Evolutionary conservation across 306 rosid species (phyloP).

Genomic region (Elaeagnus macrophylla): DNA sequence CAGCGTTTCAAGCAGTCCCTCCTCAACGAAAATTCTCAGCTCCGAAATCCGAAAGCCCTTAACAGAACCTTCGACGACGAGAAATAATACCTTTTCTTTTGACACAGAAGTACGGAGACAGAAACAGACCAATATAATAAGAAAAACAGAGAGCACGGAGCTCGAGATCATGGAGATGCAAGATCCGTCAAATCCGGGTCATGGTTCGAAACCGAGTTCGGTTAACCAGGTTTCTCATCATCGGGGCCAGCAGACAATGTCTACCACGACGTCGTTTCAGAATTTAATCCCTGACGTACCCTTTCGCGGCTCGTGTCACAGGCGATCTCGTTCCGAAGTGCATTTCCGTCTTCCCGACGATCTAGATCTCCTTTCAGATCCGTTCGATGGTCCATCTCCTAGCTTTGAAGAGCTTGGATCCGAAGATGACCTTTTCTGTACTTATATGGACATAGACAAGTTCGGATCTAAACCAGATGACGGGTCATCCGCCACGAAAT

Average conservation of each 20-base stretch:
- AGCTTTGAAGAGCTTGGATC: conserved; percentile 55
- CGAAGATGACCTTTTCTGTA: conserved; percentile 46
- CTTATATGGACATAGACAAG: conserved; percentile 61
- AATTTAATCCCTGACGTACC: conserved; percentile 16
- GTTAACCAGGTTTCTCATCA: conserved; percentile 14
- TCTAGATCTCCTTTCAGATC: conserved; percentile 54
- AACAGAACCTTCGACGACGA: too few relatives aligned
- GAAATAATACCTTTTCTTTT: not conserved
- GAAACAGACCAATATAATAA: too few relatives aligned
- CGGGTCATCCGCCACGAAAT: conserved; percentile 16
- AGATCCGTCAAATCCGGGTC: conserved; percentile 29
- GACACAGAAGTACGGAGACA: not conserved
- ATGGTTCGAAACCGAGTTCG: conserved; percentile 15
- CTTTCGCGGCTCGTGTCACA: conserved; percentile 46
- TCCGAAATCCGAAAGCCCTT: too few relatives aligned
- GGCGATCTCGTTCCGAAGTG: conserved; percentile 93
- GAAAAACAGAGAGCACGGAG: not conserved
- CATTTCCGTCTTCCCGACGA: conserved; percentile 76
- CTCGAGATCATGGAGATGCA: conserved; percentile 19
- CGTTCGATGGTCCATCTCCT: conserved; percentile 50
- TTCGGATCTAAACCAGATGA: conserved; percentile 44
- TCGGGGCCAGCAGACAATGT: not conserved
- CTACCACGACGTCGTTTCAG: conserved; percentile 29
- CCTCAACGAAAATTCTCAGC: too few relatives aligned
- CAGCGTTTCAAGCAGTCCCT: too few relatives aligned